Evolutionary conservation across 2,329 filamentous ascomycete species (phyloP).

Genomic region (Pyricularia pennisetigena): DNA sequence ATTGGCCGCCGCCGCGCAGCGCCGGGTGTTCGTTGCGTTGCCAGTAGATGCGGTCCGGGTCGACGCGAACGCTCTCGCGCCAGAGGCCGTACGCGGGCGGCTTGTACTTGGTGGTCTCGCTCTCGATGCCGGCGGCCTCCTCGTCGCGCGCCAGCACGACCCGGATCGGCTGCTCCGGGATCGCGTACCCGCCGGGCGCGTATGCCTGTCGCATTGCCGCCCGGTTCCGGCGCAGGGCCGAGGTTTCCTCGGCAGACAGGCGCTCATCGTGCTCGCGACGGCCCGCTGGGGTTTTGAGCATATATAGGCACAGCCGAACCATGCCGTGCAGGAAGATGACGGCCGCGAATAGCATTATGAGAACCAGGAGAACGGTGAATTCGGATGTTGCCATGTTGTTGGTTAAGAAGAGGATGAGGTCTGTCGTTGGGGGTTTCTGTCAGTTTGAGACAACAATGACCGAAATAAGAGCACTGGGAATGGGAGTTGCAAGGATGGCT

Average conservation of each 20-base stretch:
- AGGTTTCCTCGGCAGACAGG: conserved; percentile 15
- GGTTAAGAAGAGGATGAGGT: conserved; percentile 62
- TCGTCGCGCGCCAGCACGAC: conserved; percentile 69
- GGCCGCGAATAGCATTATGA: conserved; percentile 63
- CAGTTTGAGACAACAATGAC: not conserved
- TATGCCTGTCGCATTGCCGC: conserved; percentile 29
- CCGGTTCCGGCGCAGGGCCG: conserved; percentile 13
- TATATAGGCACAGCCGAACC: conserved; percentile 60
- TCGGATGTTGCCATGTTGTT: conserved; percentile 54
- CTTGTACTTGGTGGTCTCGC: conserved; percentile 44
- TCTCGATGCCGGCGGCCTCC: conserved; percentile 49
- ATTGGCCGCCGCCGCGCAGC: conserved; percentile 13
- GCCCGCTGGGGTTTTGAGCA: conserved; percentile 34
- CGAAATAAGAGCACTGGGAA: not conserved
- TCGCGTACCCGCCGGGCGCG: conserved; percentile 54
- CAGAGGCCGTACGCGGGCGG: conserved; percentile 83
- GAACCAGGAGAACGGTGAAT: conserved; percentile 70
- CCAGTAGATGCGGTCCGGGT: conserved; percentile 77
- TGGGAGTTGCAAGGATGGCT: not conserved
- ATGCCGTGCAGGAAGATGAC: conserved; percentile 76
- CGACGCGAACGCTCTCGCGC: conserved; percentile 72
- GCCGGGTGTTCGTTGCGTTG: conserved; percentile 46
- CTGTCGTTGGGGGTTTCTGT: conserved; percentile 30
- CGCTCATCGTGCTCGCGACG: conserved; percentile 17
- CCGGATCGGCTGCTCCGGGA: conserved; percentile 64